Base-by-base conservation (phyloP, 2,329 filamentous ascomycete genomes). In the Podosphaera fusca region DNA sequence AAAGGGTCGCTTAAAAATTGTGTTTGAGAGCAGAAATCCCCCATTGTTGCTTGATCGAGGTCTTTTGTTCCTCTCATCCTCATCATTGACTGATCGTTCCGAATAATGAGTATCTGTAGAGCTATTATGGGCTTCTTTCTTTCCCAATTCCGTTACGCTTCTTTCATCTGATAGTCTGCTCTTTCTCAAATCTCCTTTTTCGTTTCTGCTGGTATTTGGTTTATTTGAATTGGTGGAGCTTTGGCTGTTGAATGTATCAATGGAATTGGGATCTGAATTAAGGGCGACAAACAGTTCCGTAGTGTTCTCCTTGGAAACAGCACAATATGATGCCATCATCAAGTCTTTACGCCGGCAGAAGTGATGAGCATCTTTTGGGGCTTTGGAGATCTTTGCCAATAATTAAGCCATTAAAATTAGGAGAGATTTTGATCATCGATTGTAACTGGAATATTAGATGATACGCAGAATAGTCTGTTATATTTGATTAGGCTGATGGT, bases 131-230 rank as follows among this genome's bases (percentile, higher is more conserved):
- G 35, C 40, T 36, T 40, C 53, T 55, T 50, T 58, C 12, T 57
- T 59, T 31, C 60, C 54, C 50, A 61, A 64, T 55, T 62, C 61
- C 56, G 61, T 59, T 35, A 65, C 60, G 58, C 68, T 70, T 2
- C 66, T 61, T 12, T 64, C 65, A 60, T 54, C 12, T 7, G 21
- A 14, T 21, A 7, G 33, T 38, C 35, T 40, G 6, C 8, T 14
- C 2, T 30, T 29, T 33, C 71, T 76, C 56, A 74, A 70, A 62
- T 74, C 73, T 60, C 71, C 72, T 7, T 69, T 69, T 50, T 74
- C 73, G 62, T 72, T 69, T 62, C 70, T 71, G 10, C 62, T 65
- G 59, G 65, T 62, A 60, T 69, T 70, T 55, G 53, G 59, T 1
- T 59, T 59, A 38, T 60, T 35, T 9, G 12, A 29, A 30, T 63